These are phyloP conservation scores for Cutaneotrichosporon spelunceum DNA, from an alignment of 1,284 basidiomycete species.

Conservation along the genomic window DNA sequence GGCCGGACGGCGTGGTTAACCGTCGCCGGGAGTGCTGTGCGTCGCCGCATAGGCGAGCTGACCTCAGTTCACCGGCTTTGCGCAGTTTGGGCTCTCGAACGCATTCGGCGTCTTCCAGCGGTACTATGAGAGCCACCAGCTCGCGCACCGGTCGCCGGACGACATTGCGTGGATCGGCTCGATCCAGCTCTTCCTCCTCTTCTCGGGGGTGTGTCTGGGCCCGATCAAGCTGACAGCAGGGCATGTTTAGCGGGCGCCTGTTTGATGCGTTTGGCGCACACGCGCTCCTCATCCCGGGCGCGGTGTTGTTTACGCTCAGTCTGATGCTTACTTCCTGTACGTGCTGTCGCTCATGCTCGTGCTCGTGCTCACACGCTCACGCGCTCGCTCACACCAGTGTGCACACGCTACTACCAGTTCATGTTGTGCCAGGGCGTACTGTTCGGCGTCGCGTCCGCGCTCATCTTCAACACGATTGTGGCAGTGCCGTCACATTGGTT, in stretches of 20 bases:
- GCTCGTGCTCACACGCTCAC: background rate
- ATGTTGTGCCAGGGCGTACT: slow-evolving; percentile 32
- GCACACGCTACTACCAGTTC: slow-evolving; percentile 60
- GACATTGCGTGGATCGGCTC: slow-evolving; percentile 66
- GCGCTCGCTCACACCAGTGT: slow-evolving; percentile 41
- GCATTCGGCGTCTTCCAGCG: slow-evolving; percentile 34
- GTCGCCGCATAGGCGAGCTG: background rate
- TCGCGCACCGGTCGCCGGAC: slow-evolving; percentile 25
- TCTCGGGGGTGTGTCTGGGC: slow-evolving; percentile 27
- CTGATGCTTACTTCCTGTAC: slow-evolving; percentile 18
- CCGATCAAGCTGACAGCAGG: slow-evolving; percentile 39
- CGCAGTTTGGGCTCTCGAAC: slow-evolving; percentile 26
- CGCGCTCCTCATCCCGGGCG: slow-evolving; percentile 54
- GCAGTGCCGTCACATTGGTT: slow-evolving; percentile 59
- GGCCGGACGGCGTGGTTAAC: slow-evolving; percentile 16
- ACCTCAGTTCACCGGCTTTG: slow-evolving; percentile 5
- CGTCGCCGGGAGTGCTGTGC: slow-evolving; percentile 12
- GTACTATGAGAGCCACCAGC: slow-evolving; percentile 32
- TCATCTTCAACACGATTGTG: slow-evolving; percentile 56
- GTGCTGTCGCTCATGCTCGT: no score
- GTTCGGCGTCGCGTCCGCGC: slow-evolving; percentile 42
- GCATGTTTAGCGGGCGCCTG: slow-evolving; percentile 29
- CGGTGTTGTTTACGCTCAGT: slow-evolving; percentile 53
- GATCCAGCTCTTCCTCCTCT: slow-evolving; percentile 59
- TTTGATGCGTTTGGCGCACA: slow-evolving; percentile 36